Conservation (phyloP, 2,329 filamentous ascomycete genomes). For the Phialocephala subalpina region DNA sequence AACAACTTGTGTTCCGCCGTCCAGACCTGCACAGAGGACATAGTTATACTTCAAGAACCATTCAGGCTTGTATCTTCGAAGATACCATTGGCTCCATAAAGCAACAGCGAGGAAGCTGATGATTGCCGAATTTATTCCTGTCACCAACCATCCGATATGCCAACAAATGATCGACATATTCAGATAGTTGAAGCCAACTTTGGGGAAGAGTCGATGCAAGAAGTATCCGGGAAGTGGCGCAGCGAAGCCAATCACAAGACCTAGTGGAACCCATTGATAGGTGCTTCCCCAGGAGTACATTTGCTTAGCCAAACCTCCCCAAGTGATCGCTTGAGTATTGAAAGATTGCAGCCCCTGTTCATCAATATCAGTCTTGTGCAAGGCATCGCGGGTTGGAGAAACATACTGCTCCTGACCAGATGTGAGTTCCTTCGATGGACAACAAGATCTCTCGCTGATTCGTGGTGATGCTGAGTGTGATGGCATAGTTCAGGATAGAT, state of each 20-base stretch:
- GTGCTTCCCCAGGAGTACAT: constrained; percentile 71
- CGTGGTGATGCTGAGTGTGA: constrained; percentile 70
- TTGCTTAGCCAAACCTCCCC: constrained; percentile 76
- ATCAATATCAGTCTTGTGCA: constrained; percentile 1
- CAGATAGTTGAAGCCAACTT: constrained; percentile 69
- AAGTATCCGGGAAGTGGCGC: constrained; percentile 68
- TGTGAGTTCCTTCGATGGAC: constrained; percentile 65
- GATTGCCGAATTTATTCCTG: constrained; percentile 75
- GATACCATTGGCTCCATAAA: constrained; percentile 71
- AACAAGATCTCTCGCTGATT: constrained; percentile 71
- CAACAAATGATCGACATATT: constrained; percentile 74
- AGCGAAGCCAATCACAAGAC: constrained; percentile 74
- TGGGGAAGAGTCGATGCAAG: constrained; percentile 63
- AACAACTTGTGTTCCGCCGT: constrained; percentile 74
- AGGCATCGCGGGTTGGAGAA: background rate
- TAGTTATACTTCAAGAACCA: constrained; percentile 86
- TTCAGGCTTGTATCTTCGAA: constrained; percentile 63
- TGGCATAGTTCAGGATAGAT: constrained; percentile 61
- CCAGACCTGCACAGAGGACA: constrained; percentile 73
- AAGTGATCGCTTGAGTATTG: constrained; percentile 75
- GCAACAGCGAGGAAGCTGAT: constrained; percentile 74
- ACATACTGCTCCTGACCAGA: constrained; percentile 60
- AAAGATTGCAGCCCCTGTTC: constrained; percentile 56
- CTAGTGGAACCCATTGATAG: constrained; percentile 72
- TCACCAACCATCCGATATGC: constrained; percentile 67